Evolutionary conservation across 1,139 yeast species (phyloP), one percentile per base, ranked within the genome.

Genomic region (Nematodospora anomalae): DNA sequence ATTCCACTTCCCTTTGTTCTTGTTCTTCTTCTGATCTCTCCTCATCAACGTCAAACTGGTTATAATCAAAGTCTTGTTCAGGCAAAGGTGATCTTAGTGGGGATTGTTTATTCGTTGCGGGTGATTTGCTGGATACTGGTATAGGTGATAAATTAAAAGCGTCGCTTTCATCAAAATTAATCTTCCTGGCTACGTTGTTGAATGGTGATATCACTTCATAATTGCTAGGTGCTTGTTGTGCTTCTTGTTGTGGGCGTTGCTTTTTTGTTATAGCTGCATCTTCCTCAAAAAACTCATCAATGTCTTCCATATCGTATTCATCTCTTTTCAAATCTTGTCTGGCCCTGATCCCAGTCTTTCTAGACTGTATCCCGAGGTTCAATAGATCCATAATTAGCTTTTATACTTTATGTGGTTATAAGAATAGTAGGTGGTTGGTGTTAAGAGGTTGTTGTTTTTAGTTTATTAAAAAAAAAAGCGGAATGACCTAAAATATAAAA

Each of bases 271-370:
- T 25, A 27, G 26, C 18, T 30, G 28, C 61, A 27, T 72, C 71
- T 48, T 62, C 70, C 14, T 54, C 57, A 40, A 86, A 87, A 62
- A 83, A 88, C 38, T 81, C 95, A 47, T 83, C 85, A 28, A 87
- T 60, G 50, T 82, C 85, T 53, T 88, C 96, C 82, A 87, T 78
- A 25, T 88, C 83, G 53, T 79, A 74, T 40, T 75, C 76, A 57
- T 85, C 94, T 47, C 77, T 74, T 23, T 65, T 60, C 30, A 83
- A 52, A 57, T 79, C 68, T 38, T 66, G 56, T 36, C 64, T 68
- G 3, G 80, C 79, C 41, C 64, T 64, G 14, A 80, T 55, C 7
- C 87, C 87, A 2, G 85, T 76, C 55, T 78, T 79, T 14, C 86
- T 67, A 33, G 84, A 73, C 55, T 63, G 68, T 26, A 67, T 55